Base-by-base conservation (phyloP, 179 eudicot species). In the Corrigiola litoralis region DNA sequence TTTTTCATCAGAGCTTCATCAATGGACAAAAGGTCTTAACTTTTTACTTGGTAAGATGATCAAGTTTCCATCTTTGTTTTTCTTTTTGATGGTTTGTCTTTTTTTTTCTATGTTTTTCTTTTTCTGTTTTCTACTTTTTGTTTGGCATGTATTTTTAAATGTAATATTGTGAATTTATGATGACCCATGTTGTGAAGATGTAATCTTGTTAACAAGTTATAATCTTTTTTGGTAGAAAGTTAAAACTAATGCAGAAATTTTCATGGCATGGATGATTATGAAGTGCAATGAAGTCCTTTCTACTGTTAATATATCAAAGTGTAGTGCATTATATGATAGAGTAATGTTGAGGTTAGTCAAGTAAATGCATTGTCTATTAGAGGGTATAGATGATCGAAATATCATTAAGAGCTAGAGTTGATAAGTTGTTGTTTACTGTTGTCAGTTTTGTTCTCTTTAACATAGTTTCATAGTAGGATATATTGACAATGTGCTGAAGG, bases 111-210 rank as follows among this genome's bases (percentile, higher is more conserved):
- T 40, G 28, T 32, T 58, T 13, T 58, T 21, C 31, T 34, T 25
- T 68, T 32, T 37, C 51, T 41, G 49, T 55, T 49, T 20, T 40
- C 24, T 5, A 31, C 0, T 36, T n/a, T 13, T 18, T 58, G 14
- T 58, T 8, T 42, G 5, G 14, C 4, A 29, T 24, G 25, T 27
- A 28, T 46, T 9, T 58, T 57, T 57, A 57, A 36, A 7, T 57
- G 65, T 12, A 27, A 14, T 12, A n/a, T 58, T 42, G 23, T 60
- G 50, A 28, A 6, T 28, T 52, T 41, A 4, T 36, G 20, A 59
- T 60, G 66, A 66, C 63, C 67, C 67, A 66, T 33, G 34, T 46
- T 33, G 17, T 29, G 17, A 62, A 67, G 56, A 20, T 67, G 36
- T 52, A 13, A 60, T 36, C 60, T 44, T 72, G 28, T 23, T 38